These are phyloP conservation scores for Boletus rex-veris DNA, from an alignment of 768 basidiomycete genomes.

Conservation along the genomic window DNA sequence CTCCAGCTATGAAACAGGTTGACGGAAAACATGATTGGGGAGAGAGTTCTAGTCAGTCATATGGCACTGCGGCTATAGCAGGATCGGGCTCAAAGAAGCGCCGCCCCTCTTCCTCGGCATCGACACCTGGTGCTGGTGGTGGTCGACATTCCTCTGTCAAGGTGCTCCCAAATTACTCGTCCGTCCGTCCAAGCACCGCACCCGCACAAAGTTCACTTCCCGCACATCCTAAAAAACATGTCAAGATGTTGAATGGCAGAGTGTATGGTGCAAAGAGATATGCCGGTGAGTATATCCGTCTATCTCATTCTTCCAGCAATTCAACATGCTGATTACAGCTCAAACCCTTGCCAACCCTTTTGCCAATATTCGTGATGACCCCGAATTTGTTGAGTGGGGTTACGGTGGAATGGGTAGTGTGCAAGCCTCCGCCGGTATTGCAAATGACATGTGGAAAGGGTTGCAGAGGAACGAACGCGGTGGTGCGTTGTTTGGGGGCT, in stretches of 20 bases:
- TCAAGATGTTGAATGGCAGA: slow-evolving; percentile 80
- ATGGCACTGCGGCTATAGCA: not conserved
- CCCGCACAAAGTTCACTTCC: slow-evolving; percentile 8
- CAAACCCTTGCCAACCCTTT: slow-evolving; percentile 53
- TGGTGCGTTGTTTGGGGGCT: slow-evolving; percentile 20
- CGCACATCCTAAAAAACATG: slow-evolving; percentile 30
- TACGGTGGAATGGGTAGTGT: slow-evolving; percentile 80
- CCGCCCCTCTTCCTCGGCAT: slow-evolving; percentile 23
- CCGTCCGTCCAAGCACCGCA: slow-evolving; percentile 9
- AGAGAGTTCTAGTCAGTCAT: not conserved
- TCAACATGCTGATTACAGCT: slow-evolving; percentile 3
- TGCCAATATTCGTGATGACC: slow-evolving; percentile 58
- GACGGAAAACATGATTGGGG: slow-evolving; percentile 4
- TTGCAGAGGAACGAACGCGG: slow-evolving; percentile 27
- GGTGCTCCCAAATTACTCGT: not conserved
- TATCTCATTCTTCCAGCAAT: not conserved
- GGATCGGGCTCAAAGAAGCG: slow-evolving; percentile 13
- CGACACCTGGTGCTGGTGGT: slow-evolving; percentile 25
- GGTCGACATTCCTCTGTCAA: slow-evolving; percentile 25
- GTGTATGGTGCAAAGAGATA: slow-evolving; percentile 61
- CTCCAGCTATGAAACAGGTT: not conserved
- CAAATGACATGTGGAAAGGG: slow-evolving; percentile 28
- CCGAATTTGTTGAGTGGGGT: slow-evolving; percentile 92
- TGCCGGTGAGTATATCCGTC: slow-evolving; percentile 15
- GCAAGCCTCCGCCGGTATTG: slow-evolving; percentile 24